phyloP scores from a whole-genome alignment of 129 eudicot species.

The Rutidosis leptorrhynchoides region DNA sequence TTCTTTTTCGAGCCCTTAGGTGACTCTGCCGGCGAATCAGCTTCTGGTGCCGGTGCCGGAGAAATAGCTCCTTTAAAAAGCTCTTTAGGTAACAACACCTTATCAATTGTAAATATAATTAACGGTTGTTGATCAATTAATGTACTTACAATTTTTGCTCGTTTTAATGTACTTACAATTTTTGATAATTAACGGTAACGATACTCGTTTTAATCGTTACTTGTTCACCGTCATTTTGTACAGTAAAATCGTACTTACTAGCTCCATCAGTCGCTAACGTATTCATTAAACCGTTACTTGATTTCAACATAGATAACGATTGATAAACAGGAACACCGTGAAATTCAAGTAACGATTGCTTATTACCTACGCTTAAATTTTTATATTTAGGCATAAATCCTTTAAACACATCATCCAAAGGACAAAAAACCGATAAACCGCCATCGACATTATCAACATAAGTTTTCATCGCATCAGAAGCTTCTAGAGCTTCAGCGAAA shows the following conservation, averaged over 20 bases:
- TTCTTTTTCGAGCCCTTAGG: slow-evolving; percentile 44
- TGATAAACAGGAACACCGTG: slow-evolving; percentile 74
- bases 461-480: slow-evolving; percentile 54
- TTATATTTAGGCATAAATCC: slow-evolving; percentile 53
- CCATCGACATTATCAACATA: slow-evolving; percentile 50
- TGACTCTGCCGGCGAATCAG: slow-evolving; percentile 47
- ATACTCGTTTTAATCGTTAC: slow-evolving; percentile 66
- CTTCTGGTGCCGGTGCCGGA: slow-evolving; percentile 71
- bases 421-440: slow-evolving; percentile 76
- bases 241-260: slow-evolving; percentile 52
- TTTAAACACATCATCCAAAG: slow-evolving; percentile 74
- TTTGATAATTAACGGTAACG: slow-evolving; percentile 66
- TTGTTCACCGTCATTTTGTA: slow-evolving; percentile 73
- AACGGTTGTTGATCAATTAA: slow-evolving; percentile 73
- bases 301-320: slow-evolving; percentile 54
- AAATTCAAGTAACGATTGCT: slow-evolving; percentile 65
- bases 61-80: slow-evolving; percentile 50
- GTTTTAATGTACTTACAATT: too few relatives aligned
- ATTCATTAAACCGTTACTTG: slow-evolving; percentile 73
- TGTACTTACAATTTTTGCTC: slow-evolving; percentile 37
- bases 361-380: slow-evolving; percentile 55
- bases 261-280: slow-evolving; percentile 92
- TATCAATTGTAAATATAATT: slow-evolving; percentile 53
- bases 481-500: slow-evolving; percentile 70
- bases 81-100: slow-evolving; percentile 77